These are phyloP conservation scores for Pholiota conissans DNA, from an alignment of 768 basidiomycete genomes.

Conservation along the genomic window DNA sequence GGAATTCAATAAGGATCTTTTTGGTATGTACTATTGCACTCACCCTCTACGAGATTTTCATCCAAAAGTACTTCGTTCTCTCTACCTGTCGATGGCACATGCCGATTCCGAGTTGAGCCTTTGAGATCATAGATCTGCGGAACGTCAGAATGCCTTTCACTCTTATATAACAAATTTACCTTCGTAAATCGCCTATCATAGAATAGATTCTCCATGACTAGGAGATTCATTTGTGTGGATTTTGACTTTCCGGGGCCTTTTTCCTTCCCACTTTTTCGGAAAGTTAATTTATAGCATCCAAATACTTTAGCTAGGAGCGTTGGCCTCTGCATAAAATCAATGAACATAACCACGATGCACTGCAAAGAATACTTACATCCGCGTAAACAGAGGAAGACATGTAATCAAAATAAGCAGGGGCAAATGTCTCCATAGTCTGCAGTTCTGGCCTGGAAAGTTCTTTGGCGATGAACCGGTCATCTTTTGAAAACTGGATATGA, in stretches of 20 bases:
- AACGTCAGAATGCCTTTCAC: constrained; percentile 13
- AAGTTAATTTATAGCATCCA: constrained; percentile 93
- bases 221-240: constrained; percentile 88
- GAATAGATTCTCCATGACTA: constrained; percentile 98
- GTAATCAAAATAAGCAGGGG: constrained; percentile 96
- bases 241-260: constrained; percentile 65
- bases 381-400: constrained; percentile 92
- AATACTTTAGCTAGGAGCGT: constrained; percentile 96
- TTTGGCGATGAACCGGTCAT: constrained; percentile 98
- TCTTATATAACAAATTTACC: constrained; percentile 38
- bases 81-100: constrained; percentile 86
- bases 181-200: constrained; percentile 90
- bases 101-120: constrained; percentile 92
- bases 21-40: constrained; percentile 20
- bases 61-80: constrained; percentile 94
- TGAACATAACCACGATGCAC: neutral
- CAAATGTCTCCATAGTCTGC: constrained; percentile 95
- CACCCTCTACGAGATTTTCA: constrained; percentile 93
- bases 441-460: constrained; percentile 90
- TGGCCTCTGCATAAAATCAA: constrained; percentile 60
- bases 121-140: constrained; percentile 93
- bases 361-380: constrained; percentile 52
- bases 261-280: constrained; percentile 78
- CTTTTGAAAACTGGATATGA: constrained; percentile 27
- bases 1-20: constrained; percentile 3